phyloP scores from a whole-genome alignment of 148 eudicot species.

The Silene uniflora region DNA sequence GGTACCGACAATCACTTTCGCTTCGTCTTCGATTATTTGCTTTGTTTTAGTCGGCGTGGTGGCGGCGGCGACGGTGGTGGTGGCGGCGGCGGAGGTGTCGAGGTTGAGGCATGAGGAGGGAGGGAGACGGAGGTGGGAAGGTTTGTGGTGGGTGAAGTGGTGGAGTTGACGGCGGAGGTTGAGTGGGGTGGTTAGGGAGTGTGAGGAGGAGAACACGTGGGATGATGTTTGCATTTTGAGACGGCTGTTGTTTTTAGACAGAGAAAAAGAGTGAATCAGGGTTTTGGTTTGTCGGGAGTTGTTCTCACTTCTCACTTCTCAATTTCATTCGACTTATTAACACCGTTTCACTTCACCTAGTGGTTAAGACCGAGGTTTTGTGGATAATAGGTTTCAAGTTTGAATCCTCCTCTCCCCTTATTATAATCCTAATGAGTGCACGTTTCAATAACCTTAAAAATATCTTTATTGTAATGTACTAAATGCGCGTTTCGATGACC shows the following conservation, averaged over 20 bases:
- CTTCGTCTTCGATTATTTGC: slow-evolving; percentile 57
- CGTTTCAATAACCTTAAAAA: no score
- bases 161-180: slow-evolving; percentile 26
- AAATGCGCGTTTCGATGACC: no score
- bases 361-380: no score
- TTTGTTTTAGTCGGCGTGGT: slow-evolving; percentile 18
- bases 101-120: slow-evolving; percentile 31
- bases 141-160: neutral
- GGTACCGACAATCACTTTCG: slow-evolving; percentile 58
- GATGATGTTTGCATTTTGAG: neutral
- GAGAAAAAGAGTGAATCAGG: neutral
- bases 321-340: no score
- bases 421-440: no score
- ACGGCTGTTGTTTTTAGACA: neutral
- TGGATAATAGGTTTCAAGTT: no score
- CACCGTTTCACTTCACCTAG: no score
- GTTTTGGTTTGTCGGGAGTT: neutral
- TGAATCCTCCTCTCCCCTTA: no score
- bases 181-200: slow-evolving; percentile 16
- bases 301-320: no score
- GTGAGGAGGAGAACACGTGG: slow-evolving; percentile 2
- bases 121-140: neutral
- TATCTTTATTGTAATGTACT: no score
- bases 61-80: neutral
- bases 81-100: slow-evolving; percentile 17